Conservation (phyloP, 2,329 filamentous ascomycete genomes). For the Gnomoniopsis sp. region DNA sequence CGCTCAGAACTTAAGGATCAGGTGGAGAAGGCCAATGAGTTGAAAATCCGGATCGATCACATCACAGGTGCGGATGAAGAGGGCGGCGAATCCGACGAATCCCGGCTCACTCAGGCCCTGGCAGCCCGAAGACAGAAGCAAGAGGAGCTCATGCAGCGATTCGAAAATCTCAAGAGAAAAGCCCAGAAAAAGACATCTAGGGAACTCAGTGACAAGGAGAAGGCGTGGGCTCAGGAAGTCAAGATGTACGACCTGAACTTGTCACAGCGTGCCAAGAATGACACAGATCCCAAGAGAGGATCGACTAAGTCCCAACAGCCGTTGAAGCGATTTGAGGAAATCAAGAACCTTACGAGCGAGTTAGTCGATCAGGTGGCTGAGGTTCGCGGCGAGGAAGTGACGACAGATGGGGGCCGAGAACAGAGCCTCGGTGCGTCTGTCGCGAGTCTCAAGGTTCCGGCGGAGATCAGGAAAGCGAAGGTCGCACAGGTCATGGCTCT, state of each 20-base stretch:
- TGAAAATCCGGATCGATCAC: slow-evolving; percentile 63
- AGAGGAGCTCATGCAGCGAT: slow-evolving; percentile 51
- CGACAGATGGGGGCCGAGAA: slow-evolving; percentile 25
- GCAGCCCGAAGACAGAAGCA: slow-evolving; percentile 53
- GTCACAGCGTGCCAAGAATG: slow-evolving; percentile 29
- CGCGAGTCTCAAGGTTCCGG: slow-evolving; percentile 49
- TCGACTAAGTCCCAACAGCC: slow-evolving; percentile 43
- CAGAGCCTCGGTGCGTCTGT: slow-evolving; percentile 28
- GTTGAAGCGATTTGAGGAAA: slow-evolving; percentile 56
- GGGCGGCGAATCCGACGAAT: slow-evolving; percentile 50
- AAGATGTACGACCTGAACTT: slow-evolving; percentile 38
- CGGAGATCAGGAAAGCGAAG: slow-evolving; percentile 60
- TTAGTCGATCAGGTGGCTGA: slow-evolving; percentile 49
- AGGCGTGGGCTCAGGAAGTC: slow-evolving; percentile 45
- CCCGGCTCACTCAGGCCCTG: slow-evolving; percentile 58
- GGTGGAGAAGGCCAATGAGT: slow-evolving; percentile 61
- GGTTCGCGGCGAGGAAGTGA: slow-evolving; percentile 27
- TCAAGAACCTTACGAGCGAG: slow-evolving; percentile 50
- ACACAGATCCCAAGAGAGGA: slow-evolving; percentile 24
- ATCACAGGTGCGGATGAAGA: slow-evolving; percentile 58
- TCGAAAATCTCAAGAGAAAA: slow-evolving; percentile 56
- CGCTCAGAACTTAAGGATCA: slow-evolving; percentile 67
- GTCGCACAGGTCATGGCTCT: slow-evolving; percentile 60
- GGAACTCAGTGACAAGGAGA: slow-evolving; percentile 62
- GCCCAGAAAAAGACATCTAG: slow-evolving; percentile 43